Conservation (phyloP, 495 filamentous ascomycete species). For the Neurospora sublineolata region DNA sequence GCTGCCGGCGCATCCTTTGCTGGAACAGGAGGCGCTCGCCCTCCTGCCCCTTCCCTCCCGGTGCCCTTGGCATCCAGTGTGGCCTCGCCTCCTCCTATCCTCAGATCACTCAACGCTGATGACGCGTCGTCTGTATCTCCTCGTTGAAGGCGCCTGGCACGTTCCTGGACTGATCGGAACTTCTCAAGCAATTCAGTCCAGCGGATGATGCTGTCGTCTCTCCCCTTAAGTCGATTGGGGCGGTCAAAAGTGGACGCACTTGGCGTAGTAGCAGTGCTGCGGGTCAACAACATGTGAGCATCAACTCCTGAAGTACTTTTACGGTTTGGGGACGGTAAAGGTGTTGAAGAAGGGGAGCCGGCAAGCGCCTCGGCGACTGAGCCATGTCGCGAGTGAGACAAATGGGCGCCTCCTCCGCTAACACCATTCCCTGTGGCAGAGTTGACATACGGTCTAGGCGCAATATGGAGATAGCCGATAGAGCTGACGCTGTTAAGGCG, state of each 20-base stretch:
- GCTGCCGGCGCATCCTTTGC: constrained; percentile 31
- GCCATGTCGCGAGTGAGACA: constrained; percentile 25
- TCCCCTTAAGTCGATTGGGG: constrained; percentile 67
- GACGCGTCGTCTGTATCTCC: constrained; percentile 30
- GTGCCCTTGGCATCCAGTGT: constrained; percentile 28
- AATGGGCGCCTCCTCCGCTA: constrained; percentile 5
- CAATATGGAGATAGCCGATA: constrained; percentile 86
- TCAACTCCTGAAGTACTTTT: constrained; percentile 7
- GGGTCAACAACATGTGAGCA: constrained; percentile 10
- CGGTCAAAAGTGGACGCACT: constrained; percentile 55
- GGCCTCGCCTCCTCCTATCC: constrained; percentile 32
- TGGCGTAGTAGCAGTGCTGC: constrained; percentile 36
- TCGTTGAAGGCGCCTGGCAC: constrained; percentile 42
- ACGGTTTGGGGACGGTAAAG: constrained; percentile 13
- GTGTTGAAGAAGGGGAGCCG: constrained; percentile 13
- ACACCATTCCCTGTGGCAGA: constrained; percentile 1
- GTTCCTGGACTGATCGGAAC: constrained; percentile 82
- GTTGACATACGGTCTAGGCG: constrained; percentile 63
- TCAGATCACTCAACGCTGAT: constrained; percentile 26
- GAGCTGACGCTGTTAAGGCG: constrained; percentile 92
- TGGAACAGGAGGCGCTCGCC: constrained; percentile 26
- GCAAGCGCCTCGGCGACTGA: constrained; percentile 25
- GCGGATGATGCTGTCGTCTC: constrained; percentile 72
- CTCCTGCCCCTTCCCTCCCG: constrained; percentile 25
- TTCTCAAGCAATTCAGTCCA: constrained; percentile 97